A percentile compares a stretch with the other conserved stretches of the same genome.
Conservation (phyloP, 1,139 yeast species). For the Suhomyces coccinellae region DNA sequence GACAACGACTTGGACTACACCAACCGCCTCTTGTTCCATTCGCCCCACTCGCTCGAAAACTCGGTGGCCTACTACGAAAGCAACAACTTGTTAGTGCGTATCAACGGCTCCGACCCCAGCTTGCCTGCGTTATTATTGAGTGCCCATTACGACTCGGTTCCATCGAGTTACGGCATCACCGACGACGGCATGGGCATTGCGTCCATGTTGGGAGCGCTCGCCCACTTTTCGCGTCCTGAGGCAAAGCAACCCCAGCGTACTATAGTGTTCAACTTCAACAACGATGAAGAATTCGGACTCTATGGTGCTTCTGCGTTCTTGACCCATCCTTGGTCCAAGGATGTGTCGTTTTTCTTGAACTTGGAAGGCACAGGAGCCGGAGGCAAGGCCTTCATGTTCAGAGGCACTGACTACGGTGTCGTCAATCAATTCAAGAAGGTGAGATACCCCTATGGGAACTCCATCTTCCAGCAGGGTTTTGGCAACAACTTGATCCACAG, state of each 20-base stretch:
- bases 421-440: conserved; percentile 46
- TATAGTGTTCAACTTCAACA: conserved; percentile 79
- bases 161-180: conserved; percentile 83
- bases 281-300: conserved; percentile 88
- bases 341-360: conserved; percentile 69
- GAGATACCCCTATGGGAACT: conserved; percentile 73
- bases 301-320: conserved; percentile 79
- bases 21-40: conserved; percentile 39
- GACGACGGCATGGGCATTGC: conserved; percentile 96
- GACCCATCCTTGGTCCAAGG: conserved; percentile 69
- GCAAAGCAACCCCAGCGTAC: conserved; percentile 64
- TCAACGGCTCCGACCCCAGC: conserved; percentile 58
- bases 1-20: conserved; percentile 51
- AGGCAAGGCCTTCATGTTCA: conserved; percentile 78
- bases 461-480: conserved; percentile 82
- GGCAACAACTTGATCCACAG: conserved; percentile 69
- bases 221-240: conserved; percentile 42
- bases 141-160: conserved; percentile 90
- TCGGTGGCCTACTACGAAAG: conserved; percentile 73
- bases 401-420: conserved; percentile 79
- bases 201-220: conserved; percentile 69
- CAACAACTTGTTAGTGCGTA: conserved; percentile 69
- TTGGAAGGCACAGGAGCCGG: conserved; percentile 97
- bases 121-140: conserved; percentile 72
- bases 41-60: conserved; percentile 35